A percentile compares a stretch with the other conserved stretches of the same genome.
These are phyloP conservation scores for Colletotrichum cuscutae DNA, from an alignment of 2,329 filamentous ascomycete species.

Conservation along the genomic window DNA sequence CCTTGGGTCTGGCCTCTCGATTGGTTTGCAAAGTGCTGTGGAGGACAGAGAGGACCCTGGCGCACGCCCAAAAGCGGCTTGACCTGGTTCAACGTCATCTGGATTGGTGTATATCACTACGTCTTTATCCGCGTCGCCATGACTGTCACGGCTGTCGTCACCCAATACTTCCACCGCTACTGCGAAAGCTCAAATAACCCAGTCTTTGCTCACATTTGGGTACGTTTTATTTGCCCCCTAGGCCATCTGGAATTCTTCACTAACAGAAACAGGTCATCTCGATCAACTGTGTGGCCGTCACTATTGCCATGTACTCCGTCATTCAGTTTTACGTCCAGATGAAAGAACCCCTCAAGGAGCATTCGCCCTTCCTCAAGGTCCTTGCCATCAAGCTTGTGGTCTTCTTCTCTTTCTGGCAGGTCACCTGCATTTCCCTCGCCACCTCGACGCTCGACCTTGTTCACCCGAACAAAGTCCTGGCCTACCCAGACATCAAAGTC, in stretches of 20 bases:
- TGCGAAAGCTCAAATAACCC: slow-evolving; percentile 84
- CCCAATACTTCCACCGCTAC: slow-evolving; percentile 76
- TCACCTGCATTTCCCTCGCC: slow-evolving; percentile 59
- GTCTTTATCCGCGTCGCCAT: slow-evolving; percentile 83
- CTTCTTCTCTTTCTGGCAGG: slow-evolving; percentile 92
- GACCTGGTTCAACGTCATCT: slow-evolving; percentile 92
- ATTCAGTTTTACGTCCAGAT: slow-evolving; percentile 89
- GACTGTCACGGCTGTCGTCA: slow-evolving; percentile 80
- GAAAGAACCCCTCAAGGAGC: slow-evolving; percentile 71
- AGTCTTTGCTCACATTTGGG: slow-evolving; percentile 87
- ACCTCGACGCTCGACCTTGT: slow-evolving; percentile 71
- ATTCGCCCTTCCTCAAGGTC: slow-evolving; percentile 83
- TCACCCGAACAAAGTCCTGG: slow-evolving; percentile 68
- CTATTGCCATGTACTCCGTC: slow-evolving; percentile 88
- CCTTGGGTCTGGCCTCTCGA: slow-evolving; percentile 81
- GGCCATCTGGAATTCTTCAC: not conserved
- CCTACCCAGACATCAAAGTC: slow-evolving; percentile 81
- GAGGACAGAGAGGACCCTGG: slow-evolving; percentile 75
- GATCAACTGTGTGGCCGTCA: slow-evolving; percentile 78
- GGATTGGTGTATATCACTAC: slow-evolving; percentile 87
- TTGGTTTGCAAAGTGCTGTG: slow-evolving; percentile 77
- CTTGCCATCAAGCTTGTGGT: slow-evolving; percentile 90
- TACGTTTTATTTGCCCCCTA: slow-evolving; percentile 48
- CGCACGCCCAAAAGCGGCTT: slow-evolving; percentile 82
- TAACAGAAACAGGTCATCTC: slow-evolving; percentile 62